phyloP scores from a whole-genome alignment of 164 flowering plant species.

The Aristolochia contorta region DNA sequence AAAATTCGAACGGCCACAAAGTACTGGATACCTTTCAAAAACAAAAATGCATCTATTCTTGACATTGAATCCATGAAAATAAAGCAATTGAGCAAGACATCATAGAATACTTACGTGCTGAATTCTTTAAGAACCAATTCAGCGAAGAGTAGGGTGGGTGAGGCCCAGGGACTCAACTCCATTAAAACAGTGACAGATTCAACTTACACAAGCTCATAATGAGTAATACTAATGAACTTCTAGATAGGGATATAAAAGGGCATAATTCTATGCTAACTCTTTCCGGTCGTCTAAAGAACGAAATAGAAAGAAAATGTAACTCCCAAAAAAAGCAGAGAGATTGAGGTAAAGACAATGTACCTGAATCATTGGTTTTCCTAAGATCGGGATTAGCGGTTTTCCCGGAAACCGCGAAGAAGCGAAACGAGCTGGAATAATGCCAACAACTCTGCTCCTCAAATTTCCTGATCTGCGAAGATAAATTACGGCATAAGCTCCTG shows the following conservation, averaged over 20 bases:
- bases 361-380: constrained; percentile 97
- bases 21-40: too few species aligned
- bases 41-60: too few species aligned
- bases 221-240: background rate
- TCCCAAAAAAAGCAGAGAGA: background rate
- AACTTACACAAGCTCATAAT: background rate
- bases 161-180: too few species aligned
- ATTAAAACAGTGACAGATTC: background rate
- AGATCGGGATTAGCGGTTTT: constrained; percentile 76
- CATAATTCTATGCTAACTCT: background rate
- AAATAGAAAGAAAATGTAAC: background rate
- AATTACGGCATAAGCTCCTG: constrained; percentile 27
- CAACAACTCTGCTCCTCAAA: constrained; percentile 65
- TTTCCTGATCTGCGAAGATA: constrained; percentile 25
- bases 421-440: constrained; percentile 82
- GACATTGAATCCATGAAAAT: background rate
- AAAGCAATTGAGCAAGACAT: background rate
- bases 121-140: background rate
- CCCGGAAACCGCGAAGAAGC: constrained; percentile 76
- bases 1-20: too few species aligned
- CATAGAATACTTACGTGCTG: too few species aligned
- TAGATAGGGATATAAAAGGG: background rate
- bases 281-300: background rate
- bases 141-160: background rate
- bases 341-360: constrained; percentile 19